Base-by-base conservation (phyloP, 805 yeast genomes). In the Metschnikowia colocasiae region DNA sequence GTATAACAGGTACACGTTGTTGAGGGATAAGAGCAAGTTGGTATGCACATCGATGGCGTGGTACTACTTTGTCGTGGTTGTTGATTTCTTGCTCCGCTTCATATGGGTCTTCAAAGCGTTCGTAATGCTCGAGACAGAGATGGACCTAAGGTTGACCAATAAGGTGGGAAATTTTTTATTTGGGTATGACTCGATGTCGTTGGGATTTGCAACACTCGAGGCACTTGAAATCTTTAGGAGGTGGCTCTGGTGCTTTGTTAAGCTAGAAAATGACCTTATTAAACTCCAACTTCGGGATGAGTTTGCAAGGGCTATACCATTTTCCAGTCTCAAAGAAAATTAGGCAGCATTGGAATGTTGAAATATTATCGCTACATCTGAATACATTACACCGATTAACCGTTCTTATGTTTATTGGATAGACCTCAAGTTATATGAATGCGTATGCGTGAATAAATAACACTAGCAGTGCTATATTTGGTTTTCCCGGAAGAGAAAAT, bases 201-300 rank as follows among this genome's bases (percentile, higher is more conserved):
- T 74, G 23, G 91, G 94, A 1, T 76, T 82, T 47, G 84, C 86
- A 52, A 65, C 78, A 9, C 68, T 88, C 46, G 94, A 91, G 59
- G 54, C 80, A 3, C 65, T 91, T 45, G 99, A 94, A 62, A 71
- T 94, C 6, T 55, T 83, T 7, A 76, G 99, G 67, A 77, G 99
- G 60, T 87, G 91, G 81, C 66, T 89, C 43, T 94, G 99, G 99
- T 80, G 90, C 35, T 77, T 87, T 51, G 71, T 92, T 60, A 84
- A 94, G 59, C 68, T 91, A 15, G 98, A 94, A 55, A 79, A 85
- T 26, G 97, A 92, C 60, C 82, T 71, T 62, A 50, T 62, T 42
- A 72, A 70, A 50, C 52, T 68, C 27, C 62, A 57, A 29, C 44
- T 43, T 16, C 50, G 43, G 13, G 61, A 54, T 30, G 53, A 48